Evolutionary conservation across 176 grass and related monocot genomes (phyloP).

Genomic region (Tillandsia leiboldiana): DNA sequence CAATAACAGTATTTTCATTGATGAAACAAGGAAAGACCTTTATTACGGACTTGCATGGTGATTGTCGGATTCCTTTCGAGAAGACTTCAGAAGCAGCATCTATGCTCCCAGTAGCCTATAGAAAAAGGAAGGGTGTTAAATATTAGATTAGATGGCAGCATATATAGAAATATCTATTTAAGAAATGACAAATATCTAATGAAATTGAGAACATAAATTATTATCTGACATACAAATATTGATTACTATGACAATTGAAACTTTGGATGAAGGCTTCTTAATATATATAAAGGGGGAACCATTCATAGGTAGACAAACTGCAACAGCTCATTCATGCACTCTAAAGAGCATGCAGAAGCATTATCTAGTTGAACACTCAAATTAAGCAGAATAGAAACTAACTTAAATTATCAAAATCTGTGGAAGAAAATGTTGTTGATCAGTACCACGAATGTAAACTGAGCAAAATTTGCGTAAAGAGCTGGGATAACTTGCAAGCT

Average conservation of each 20-base stretch:
- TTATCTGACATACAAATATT: not conserved
- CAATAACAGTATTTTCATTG: not conserved
- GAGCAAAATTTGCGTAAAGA: conserved; percentile 70
- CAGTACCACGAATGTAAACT: conserved; percentile 67
- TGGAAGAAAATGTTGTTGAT: conserved; percentile 10
- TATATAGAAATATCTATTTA: not conserved
- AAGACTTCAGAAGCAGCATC: conserved; percentile 61
- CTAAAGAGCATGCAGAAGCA: not conserved
- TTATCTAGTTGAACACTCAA: not conserved
- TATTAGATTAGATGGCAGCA: not conserved
- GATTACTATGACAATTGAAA: not conserved
- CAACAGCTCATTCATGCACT: not conserved
- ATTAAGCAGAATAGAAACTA: too few species aligned
- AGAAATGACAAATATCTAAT: not conserved
- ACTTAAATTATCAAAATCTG: not conserved
- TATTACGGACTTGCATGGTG: conserved; percentile 60
- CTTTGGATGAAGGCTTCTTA: not conserved
- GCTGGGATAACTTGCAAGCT: conserved; percentile 46
- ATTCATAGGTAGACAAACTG: not conserved
- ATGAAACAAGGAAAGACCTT: conserved; percentile 36
- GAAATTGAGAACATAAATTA: not conserved
- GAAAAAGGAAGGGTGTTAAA: not conserved
- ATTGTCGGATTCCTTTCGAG: conserved; percentile 50
- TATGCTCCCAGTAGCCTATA: conserved; percentile 60
- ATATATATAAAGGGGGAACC: not conserved